Conservation (phyloP, 2,329 filamentous ascomycete genomes). For the Cryphonectria naterciae region DNA sequence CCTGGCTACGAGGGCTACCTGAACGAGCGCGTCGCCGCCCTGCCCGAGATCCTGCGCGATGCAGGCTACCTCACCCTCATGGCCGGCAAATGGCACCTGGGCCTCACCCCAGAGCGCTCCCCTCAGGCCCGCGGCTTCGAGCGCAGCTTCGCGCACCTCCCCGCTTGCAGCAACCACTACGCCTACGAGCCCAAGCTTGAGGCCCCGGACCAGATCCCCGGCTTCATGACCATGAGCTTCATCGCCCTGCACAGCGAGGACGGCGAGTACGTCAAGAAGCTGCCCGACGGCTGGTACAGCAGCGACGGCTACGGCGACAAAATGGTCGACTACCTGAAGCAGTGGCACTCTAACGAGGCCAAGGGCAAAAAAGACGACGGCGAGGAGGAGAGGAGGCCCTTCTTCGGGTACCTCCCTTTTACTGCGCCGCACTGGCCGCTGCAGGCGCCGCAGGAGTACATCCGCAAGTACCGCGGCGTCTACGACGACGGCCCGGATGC, state of each 20-base stretch:
- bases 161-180: constrained; percentile 62
- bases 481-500: constrained; percentile 65
- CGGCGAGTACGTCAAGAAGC: constrained; percentile 44
- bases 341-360: constrained; percentile 43
- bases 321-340: constrained; percentile 54
- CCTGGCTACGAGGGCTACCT: constrained; percentile 41
- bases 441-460: constrained; percentile 59
- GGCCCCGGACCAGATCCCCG: constrained; percentile 43
- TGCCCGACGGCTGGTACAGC: constrained; percentile 58
- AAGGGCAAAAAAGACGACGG: constrained; percentile 33
- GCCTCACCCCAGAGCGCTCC: constrained; percentile 59
- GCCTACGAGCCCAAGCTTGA: constrained; percentile 51
- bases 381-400: constrained; percentile 42
- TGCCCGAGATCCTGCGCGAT: constrained; percentile 37
- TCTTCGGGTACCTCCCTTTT: constrained; percentile 65
- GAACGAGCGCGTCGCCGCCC: constrained; percentile 37
- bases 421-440: constrained; percentile 68
- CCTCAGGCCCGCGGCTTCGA: constrained; percentile 63
- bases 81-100: constrained; percentile 43
- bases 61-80: constrained; percentile 39
- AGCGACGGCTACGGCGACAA: constrained; percentile 57
- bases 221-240: constrained; percentile 45
- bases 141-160: constrained; percentile 61
- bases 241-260: constrained; percentile 45
- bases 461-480: constrained; percentile 60